phyloP scores from a whole-genome alignment of 495 filamentous ascomycete genomes.

The Letharia columbiana region DNA sequence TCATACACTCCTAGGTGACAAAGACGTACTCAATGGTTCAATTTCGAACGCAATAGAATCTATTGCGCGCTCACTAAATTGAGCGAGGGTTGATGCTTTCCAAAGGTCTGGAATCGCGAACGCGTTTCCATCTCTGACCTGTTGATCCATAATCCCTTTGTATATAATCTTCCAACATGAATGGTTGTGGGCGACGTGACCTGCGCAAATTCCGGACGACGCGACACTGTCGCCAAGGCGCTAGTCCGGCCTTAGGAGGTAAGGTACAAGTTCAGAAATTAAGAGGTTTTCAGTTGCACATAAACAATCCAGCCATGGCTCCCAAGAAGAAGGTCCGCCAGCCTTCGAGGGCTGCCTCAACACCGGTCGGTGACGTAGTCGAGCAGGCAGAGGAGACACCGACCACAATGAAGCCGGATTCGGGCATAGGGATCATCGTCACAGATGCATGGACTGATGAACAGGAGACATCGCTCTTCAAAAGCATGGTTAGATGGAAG shows the following conservation, averaged over 20 bases:
- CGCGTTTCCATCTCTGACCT: conserved; percentile 46
- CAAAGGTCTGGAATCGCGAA: conserved; percentile 67
- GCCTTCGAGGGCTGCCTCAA: conserved; percentile 27
- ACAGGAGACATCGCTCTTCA: conserved; percentile 84
- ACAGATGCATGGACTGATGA: conserved; percentile 89
- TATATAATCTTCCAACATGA: not conserved
- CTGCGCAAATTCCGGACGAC: not conserved
- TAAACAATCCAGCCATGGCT: conserved; percentile 47
- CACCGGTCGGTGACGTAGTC: conserved; percentile 36
- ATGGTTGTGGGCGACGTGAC: not conserved
- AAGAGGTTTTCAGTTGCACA: not conserved
- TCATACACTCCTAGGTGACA: not conserved
- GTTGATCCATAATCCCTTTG: conserved; percentile 3
- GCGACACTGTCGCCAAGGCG: not conserved
- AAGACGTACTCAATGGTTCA: conserved; percentile 32
- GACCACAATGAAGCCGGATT: conserved; percentile 26
- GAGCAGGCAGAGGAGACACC: conserved; percentile 33
- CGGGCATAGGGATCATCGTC: conserved; percentile 23
- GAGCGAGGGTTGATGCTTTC: conserved; percentile 39
- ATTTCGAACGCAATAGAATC: conserved; percentile 35
- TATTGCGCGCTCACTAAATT: conserved; percentile 33
- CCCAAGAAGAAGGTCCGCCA: conserved; percentile 56
- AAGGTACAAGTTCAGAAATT: not conserved
- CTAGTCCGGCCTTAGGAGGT: conserved; percentile 7
- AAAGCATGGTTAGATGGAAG: conserved; percentile 85